Evolutionary conservation across 805 yeast genomes (phyloP), one percentile per base, ranked within the genome.

Genomic region (Brettanomyces naardenensis): DNA sequence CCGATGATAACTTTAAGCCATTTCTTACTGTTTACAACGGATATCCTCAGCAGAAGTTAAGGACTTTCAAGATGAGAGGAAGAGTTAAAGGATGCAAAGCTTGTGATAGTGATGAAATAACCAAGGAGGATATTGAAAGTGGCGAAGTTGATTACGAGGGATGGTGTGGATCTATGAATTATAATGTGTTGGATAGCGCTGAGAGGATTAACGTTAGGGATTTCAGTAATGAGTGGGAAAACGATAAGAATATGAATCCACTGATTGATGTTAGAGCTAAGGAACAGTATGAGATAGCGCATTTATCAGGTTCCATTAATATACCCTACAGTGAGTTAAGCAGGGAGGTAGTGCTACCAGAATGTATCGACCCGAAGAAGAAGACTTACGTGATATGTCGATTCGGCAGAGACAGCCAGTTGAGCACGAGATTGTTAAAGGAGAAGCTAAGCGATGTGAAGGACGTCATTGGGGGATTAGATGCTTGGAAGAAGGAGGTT

Each of bases 341-440:
- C 33, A 59, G 46, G n/a, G 38, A 46, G 3, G 41, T 39, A 4
- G 14, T 41, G 9, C 11, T 51, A 3, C 40, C 48, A 2, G 27
- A 28, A 11, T 27, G 28, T 11, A 13, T 45, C 11, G 45, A 47
- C 25, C 27, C 39, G 4, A 34, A 36, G 4, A 33, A 39, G 7
- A 47, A 45, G 4, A 55, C 83, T 0, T 71, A 68, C 39, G 82
- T 87, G 0, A 65, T 90, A 15, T 92, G 98, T 58, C 68, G 97
- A 23, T 78, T 69, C 52, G 98, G 98, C 7, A 88, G 86, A 56
- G 97, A 92, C 54, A 89, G 97, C 0, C 88, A 84, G 50, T 57
- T 76, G 14, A 94, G 95, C 0, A 78, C 83, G 1, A 58, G 67
- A 39, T 57, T 89, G 33, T 64, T 69, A 35, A 73, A 72, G 19